Base-by-base conservation (phyloP, 2,329 filamentous ascomycete genomes). In the Blastomyces emzantsi region DNA sequence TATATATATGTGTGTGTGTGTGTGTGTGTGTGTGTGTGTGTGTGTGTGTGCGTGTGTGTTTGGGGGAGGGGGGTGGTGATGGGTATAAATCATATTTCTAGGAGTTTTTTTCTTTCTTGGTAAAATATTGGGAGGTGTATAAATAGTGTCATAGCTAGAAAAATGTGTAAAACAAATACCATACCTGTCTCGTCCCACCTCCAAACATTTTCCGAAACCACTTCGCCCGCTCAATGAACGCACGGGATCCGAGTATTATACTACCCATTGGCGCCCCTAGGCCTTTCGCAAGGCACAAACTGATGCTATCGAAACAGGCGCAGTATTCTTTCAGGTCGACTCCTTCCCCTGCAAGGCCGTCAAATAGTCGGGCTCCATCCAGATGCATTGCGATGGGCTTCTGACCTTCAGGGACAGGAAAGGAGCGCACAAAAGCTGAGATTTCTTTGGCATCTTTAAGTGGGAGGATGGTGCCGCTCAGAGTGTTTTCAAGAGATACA, bases 211-310 rank as follows among this genome's bases (percentile, higher is more conserved):
- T 74, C 52, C 70, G 64, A 45, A 74, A 67, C 67, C 69, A 73
- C 28, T 68, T 68, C 11, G 73, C 72, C 9, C 68, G 69, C 22
- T 71, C 65, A 43, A 75, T 73, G 51, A 70, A 70, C 22, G 64
- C 59, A 28, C 65, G 68, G 3, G 67, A 68, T 19, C 72, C 71
- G 1, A 71, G 68, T 58, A 75, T 69, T 22, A 75, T 64, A 45
- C 72, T 71, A 8, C 73, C 73, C 66, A 74, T 69, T 0, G 73
- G 73, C 13, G 73, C 73, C 25, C 73, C 72, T 13, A 74, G 67
- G 3, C 72, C 71, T 62, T 75, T 74, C 8, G 73, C 69, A 28
- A 75, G 65, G 60, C 72, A 74, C 54, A 75, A 69, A n/a, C 68
- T 71, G 19, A 73, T 69, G 15, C 67, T 72, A 62, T 75, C 73